phyloP scores from a whole-genome alignment of 1,284 basidiomycete species.

The Cerioporus squamosus region DNA sequence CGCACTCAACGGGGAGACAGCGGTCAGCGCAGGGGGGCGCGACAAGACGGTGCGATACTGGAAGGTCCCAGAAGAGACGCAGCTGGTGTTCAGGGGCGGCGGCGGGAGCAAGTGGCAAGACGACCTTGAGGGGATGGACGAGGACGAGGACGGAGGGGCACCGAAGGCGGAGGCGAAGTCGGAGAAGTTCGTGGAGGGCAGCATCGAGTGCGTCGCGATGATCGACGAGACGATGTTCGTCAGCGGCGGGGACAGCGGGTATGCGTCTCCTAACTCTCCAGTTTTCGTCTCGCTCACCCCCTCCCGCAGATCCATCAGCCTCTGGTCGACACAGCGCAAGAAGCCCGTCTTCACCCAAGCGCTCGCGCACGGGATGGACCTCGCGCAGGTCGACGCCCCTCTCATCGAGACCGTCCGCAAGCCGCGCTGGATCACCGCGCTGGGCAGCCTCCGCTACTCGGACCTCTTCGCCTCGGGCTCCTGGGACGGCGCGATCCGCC shows the following conservation, averaged over 20 bases:
- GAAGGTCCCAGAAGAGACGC: conserved; percentile 97
- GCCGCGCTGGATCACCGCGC: conserved; percentile 90
- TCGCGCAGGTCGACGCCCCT: conserved; percentile 70
- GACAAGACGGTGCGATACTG: conserved; percentile 95
- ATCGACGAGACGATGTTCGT: conserved; percentile 93
- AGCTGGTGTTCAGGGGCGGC: conserved; percentile 95
- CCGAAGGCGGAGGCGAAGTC: conserved; percentile 39
- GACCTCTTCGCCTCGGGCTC: conserved; percentile 94
- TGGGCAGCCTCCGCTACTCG: conserved; percentile 85
- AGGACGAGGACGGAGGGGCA: conserved; percentile 40
- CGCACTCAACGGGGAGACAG: conserved; percentile 82
- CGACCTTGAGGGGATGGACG: conserved; percentile 79
- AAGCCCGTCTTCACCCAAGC: conserved; percentile 89
- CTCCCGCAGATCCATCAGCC: conserved; percentile 73
- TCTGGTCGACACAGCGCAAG: conserved; percentile 96
- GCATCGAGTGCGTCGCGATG: conserved; percentile 92
- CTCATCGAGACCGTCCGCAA: conserved; percentile 64
- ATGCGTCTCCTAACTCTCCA: too few species aligned
- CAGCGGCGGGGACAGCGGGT: conserved; percentile 96
- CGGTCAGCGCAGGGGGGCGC: conserved; percentile 86
- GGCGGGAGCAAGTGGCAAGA: conserved; percentile 80
- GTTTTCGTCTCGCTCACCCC: conserved; percentile 4
- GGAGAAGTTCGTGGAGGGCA: conserved; percentile 83
- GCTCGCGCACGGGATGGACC: conserved; percentile 87
- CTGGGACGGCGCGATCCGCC: conserved; percentile 86